These are phyloP conservation scores for Boletus bicolor DNA, from an alignment of 768 basidiomycete species.

Conservation along the genomic window DNA sequence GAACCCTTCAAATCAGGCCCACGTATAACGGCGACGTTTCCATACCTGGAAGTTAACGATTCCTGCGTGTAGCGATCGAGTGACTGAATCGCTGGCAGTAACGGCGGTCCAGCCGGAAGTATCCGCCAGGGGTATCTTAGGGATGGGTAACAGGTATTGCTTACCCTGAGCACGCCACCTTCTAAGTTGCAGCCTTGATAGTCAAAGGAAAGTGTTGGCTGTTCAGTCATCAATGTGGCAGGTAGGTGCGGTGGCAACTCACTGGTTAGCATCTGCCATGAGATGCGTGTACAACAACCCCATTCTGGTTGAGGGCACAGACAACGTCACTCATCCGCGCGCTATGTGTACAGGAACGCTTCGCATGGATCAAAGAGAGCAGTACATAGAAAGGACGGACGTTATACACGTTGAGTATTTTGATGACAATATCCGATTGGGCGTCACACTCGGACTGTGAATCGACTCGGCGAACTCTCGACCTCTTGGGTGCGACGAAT, in stretches of 20 bases:
- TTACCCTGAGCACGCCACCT: conserved; percentile 25
- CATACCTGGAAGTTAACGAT: conserved; percentile 1
- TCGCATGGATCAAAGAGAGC: conserved; percentile 26
- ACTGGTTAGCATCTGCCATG: conserved; percentile 16
- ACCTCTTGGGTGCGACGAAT: conserved; percentile 17
- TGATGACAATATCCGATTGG: conserved; percentile 22
- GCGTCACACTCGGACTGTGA: conserved; percentile 15
- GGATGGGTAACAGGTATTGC: conserved; percentile 8
- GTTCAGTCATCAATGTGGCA: conserved; percentile 18
- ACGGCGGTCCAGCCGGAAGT: conserved; percentile 13
- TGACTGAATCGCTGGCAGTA: conserved; percentile 5
- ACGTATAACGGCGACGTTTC: conserved; percentile 10
- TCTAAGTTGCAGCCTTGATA: conserved; percentile 14
- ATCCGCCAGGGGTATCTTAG: conserved; percentile 14
- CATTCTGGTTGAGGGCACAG: conserved; percentile 16
- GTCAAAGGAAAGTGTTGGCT: conserved; percentile 12
- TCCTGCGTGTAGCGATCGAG: conserved; percentile 1
- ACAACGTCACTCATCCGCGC: conserved; percentile 20
- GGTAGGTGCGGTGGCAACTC: conserved; percentile 24
- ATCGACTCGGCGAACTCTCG: conserved; percentile 21
- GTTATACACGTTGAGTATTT: conserved; percentile 23
- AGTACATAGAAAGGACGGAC: conserved; percentile 15
- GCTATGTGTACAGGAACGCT: conserved; percentile 22
- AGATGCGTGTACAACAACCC: conserved; percentile 12
- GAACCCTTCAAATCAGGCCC: conserved; percentile 8